Evolutionary conservation across 2,329 filamentous ascomycete species (phyloP), one percentile per base, ranked within the genome.

Genomic region (Aspergillus alliaceus): DNA sequence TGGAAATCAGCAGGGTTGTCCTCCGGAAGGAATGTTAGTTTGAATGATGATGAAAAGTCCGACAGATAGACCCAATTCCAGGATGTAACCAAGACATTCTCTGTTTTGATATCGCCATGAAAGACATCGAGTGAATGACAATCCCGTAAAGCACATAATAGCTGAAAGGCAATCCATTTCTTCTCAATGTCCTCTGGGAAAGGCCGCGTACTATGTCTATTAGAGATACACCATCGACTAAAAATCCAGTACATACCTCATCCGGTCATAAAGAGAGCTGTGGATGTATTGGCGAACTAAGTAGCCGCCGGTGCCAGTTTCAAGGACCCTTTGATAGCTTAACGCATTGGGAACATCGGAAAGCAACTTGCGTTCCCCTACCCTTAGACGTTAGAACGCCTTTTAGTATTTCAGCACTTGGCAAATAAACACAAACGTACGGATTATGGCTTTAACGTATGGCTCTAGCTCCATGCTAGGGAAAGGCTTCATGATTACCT

Each of bases 21-120:
- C 73, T 97, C 93, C 2, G 95, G 95, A 2, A 99, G 81, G 73
- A 91, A 91, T 5, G 93, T 90, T 11, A 93, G 95, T 71, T 99
- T 99, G 79, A 96, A 98, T 0, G 90, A 89, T 0, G 93, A 92
- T 4, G 93, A 96, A 73, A 98, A 99, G 74, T 99, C 95, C n/a
- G 93, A 89, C 35, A 99, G 83, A 72, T 98, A 99, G 2, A 99
- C 83, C 95, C 96, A 99, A 77, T 98, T 97, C 95, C 95, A 99
- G 6, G 95, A 98, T 0, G 95, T 99, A 51, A 99, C 93, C 48
- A 99, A 80, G 34, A 96, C 86, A 68, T 99, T 99, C 75, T 99
- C 93, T 1, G 93, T 95, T 80, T 99, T 99, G 79, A 99, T 98
- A 70, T 99, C 96, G 57, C 95, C 96, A 72, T 99, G 95, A 72